Evolutionary conservation across 1,284 basidiomycete genomes (phyloP).

Genomic region (Moesziomyces sp.): DNA sequence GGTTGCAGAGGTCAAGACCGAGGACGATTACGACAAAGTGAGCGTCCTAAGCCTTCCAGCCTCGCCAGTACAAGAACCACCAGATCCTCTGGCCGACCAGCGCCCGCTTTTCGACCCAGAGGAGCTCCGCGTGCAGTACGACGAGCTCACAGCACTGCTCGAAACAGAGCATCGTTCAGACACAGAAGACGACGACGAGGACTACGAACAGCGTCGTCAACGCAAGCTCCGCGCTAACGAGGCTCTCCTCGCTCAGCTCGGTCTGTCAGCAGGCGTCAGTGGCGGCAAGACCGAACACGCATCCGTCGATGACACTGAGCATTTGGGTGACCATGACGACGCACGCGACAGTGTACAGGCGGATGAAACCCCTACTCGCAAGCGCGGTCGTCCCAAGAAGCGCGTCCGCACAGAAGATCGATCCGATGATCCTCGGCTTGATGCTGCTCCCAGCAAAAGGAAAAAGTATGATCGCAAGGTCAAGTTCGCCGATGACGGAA

Average conservation of each 20-base stretch:
- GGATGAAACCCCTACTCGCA: constrained; percentile 7
- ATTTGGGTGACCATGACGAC: neutral
- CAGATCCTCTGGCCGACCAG: constrained; percentile 27
- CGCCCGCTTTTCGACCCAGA: constrained; percentile 26
- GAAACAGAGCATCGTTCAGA: constrained; percentile 26
- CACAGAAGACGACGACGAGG: constrained; percentile 31
- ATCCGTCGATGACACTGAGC: neutral
- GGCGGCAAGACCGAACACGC: neutral
- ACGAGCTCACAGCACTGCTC: constrained; percentile 27
- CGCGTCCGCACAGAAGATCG: constrained; percentile 6
- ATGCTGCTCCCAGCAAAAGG: constrained; percentile 12
- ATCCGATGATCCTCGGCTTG: neutral
- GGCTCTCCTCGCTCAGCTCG: constrained; percentile 38
- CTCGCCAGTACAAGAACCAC: constrained; percentile 7
- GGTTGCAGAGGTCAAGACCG: neutral
- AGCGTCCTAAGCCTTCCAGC: neutral
- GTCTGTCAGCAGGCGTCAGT: constrained; percentile 11
- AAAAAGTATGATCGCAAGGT: constrained; percentile 38
- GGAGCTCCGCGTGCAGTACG: constrained; percentile 33
- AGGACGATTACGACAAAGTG: neutral
- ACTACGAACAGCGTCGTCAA: constrained; percentile 40
- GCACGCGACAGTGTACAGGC: neutral
- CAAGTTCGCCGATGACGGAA: constrained; percentile 43
- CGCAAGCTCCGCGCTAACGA: constrained; percentile 39
- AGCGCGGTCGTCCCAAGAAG: constrained; percentile 20